Base-by-base conservation (phyloP, 441 rosid genomes). In the Euphorbia celastroides region DNA sequence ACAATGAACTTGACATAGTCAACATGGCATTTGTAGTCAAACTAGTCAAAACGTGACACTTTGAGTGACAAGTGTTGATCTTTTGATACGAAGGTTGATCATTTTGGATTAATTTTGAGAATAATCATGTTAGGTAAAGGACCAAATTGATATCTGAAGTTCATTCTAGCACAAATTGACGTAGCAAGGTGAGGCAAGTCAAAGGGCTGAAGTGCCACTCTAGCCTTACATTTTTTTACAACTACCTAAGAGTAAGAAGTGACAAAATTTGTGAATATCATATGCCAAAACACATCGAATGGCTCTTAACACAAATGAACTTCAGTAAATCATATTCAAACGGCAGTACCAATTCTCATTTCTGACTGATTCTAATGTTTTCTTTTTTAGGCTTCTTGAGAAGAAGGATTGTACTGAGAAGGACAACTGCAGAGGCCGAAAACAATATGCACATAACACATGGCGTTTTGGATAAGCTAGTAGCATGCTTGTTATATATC, bases 401-500 rank as follows among this genome's bases (percentile, higher is more conserved):
- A 36, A 72, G 57, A 65, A 77, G 81, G 60, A 50, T 75, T 17
- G n/a, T 80, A 31, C 32, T 72, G 41, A 61, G 73, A 52, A 72
- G 62, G 69, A 58, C 52, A 71, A 71, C 48, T 20, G 25, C 77
- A 26, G 84, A 80, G 52, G 80, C 71, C 25, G 75, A 74, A 74
- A 76, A 30, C 77, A 63, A 57, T 0, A 48, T 4, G 28, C 13
- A 66, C 69, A 60, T 67, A 25, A 58, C 63, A 27, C 36, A 41
- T 60, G 42, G 67, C 70, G 51, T 77, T 0, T 8, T 81, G 8
- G 87, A 74, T 51, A 86, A 81, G 76, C 70, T 88, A 64, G 72
- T 75, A 41, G 22, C 78, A 7, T 74, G 52, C 77, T 70, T 90
- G 57, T 51, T 85, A 12, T 84, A 79, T 82, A 46, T 92, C 70